Evolutionary conservation across 495 filamentous ascomycete species (phyloP), one percentile per base, ranked within the genome.

Genomic region (Hyaloscypha variabilis): DNA sequence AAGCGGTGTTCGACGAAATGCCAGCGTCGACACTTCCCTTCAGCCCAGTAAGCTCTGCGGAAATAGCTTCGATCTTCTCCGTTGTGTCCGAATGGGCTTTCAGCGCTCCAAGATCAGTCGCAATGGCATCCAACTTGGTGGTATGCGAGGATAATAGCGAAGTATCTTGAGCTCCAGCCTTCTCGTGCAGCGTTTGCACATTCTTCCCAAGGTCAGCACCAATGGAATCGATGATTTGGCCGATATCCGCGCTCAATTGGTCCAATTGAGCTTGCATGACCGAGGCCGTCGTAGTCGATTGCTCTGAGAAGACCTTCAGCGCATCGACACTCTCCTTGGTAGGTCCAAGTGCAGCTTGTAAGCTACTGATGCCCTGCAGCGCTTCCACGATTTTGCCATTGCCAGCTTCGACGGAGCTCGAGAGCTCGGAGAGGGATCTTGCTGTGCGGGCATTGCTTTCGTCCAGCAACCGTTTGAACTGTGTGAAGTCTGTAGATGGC

Each of bases 201-300:
- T 62, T 67, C 30, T 36, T 49, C 10, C 68, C 64, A 14, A 66
- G 60, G 46, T 62, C 61, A 25, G 68, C 34, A 19, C 64, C 60
- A 30, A 70, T 49, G 23, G 65, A 52, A 34, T 64, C 57, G 5
- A 67, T 60, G 26, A 72, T 62, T 6, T 21, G 23, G 4, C 64
- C 67, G 30, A 72, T 53, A 36, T 72, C 70, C 8, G 42, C 34
- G 54, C 67, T 60, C 46, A 72, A 50, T 53, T 72, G 70, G 59
- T 72, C 70, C 23, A 72, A 50, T 29, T 72, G 67, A 36, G 61
- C 67, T 58, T 72, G 70, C 50, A 72, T 39, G 30, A 67, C 64
- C 6, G 67, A 21, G 21, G 53, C 62, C 8, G 31, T 64, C 0
- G 66, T 71, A 60, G 21, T 61, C 50, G 66, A 69, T 63, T 69